Conservation (phyloP, 345 rosid genomes). For the Angophora floribunda region DNA sequence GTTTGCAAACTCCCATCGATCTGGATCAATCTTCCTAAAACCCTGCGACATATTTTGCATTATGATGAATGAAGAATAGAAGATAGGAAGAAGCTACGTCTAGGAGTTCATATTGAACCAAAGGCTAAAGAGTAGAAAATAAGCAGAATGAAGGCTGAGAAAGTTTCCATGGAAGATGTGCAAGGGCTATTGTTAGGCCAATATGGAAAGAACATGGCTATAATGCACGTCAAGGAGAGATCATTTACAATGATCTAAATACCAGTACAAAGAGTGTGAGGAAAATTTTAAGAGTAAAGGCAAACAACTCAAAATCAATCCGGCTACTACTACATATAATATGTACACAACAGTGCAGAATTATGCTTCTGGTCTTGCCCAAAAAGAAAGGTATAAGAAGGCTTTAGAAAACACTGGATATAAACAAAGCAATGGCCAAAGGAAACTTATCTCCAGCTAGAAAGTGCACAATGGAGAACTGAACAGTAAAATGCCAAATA, state of each 20-base stretch:
- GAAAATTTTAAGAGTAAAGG: no score
- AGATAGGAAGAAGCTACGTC: neutral
- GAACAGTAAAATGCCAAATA: neutral
- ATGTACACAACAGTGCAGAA: neutral
- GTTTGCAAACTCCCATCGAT: slow-evolving; percentile 61
- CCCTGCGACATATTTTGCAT: no score
- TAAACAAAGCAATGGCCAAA: neutral
- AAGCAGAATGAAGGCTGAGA: neutral
- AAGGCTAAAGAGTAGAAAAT: neutral
- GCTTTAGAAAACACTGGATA: neutral
- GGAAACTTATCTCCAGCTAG: neutral
- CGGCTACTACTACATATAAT: neutral
- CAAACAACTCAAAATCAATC: neutral
- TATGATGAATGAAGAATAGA: no score
- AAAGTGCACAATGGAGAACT: neutral
- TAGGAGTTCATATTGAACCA: neutral
- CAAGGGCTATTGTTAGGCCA: neutral
- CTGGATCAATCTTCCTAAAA: slow-evolving; percentile 8
- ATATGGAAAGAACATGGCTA: neutral
- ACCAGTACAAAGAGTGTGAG: neutral
- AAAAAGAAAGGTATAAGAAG: neutral
- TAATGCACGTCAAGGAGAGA: neutral
- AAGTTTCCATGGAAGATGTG: neutral
- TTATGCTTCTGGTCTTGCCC: neutral
- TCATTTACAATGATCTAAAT: neutral